Evolutionary conservation across 345 rosid species (phyloP), one percentile per base, ranked within the genome.

Genomic region (Gossypium anomalum): DNA sequence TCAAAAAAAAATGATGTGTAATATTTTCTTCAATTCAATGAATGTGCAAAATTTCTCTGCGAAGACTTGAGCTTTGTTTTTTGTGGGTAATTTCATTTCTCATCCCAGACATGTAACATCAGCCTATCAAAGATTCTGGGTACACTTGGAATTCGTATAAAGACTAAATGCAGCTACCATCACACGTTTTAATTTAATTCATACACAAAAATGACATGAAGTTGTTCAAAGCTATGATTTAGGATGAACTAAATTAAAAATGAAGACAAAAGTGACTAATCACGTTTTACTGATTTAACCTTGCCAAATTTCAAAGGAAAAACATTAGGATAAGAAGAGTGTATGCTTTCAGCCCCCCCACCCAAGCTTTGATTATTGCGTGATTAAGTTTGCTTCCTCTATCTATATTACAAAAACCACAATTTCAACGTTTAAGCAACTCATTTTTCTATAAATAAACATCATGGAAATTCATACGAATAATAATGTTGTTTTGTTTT

Each of bases 341-440:
- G 7, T 34, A 34, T 34, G 7, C 7, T 34, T 34, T 34, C 41
- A 34, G 1, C 41, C 41, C 34, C 0, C 4, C 34, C 34, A 29
- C 38, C 38, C 38, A 29, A 29, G 6, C 38, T 29, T 29, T 25
- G 62, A 57, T 20, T 11, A n/a, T 73, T 62, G 70, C 69, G 61
- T 73, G 76, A 73, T 73, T 15, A 62, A 62, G 17, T 61, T 73
- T 62, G 12, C 69, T 47, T 47, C 22, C 45, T 68, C 72, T 2
- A n/a, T 48, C 43, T 4, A 67, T 25, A 14, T 19, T 48, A 41
- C 0, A 38, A 0, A n/a, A 1, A 67, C 38, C 71, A 23, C 2
- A n/a, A 41, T 9, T 65, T 65, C 49, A 43, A 43, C 27, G 47
- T 17, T 8, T 9, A 38, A n/a, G 49, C 14, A 41, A 64, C 22